Conservation (phyloP, 1,139 yeast genomes). For the Diutina pseudorugosa region DNA sequence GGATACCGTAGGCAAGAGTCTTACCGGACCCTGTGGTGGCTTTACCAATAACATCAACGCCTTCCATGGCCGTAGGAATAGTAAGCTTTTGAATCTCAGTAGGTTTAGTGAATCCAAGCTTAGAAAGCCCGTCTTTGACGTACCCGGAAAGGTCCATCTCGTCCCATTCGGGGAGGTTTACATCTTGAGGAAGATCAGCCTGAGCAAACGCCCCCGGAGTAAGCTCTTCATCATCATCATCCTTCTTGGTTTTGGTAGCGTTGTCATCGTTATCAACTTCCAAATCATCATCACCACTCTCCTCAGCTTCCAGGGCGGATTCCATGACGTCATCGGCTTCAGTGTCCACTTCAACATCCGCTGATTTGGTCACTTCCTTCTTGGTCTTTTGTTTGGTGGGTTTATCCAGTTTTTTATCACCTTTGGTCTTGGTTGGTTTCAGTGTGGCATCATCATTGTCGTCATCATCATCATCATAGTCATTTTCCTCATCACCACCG, state of each 20-base stretch:
- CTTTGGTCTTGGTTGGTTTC: neutral
- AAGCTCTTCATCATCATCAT: slow-evolving; percentile 10
- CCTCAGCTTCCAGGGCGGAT: neutral
- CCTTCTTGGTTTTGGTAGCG: slow-evolving; percentile 6
- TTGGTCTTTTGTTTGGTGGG: slow-evolving; percentile 7
- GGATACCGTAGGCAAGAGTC: slow-evolving; percentile 89
- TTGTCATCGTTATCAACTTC: neutral
- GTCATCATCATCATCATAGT: slow-evolving; percentile 8
- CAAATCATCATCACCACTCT: neutral
- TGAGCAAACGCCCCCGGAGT: neutral
- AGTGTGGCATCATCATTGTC: too few relatives aligned
- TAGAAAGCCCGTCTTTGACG: slow-evolving; percentile 35
- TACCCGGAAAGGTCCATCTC: neutral
- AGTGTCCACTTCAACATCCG: neutral
- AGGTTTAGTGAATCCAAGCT: slow-evolving; percentile 53
- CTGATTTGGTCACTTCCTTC: slow-evolving; percentile 9
- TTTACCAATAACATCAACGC: slow-evolving; percentile 81
- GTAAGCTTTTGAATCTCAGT: slow-evolving; percentile 72
- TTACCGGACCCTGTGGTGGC: slow-evolving; percentile 99
- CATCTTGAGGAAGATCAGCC: neutral
- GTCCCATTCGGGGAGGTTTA: neutral
- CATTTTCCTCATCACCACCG: slow-evolving; percentile 18
- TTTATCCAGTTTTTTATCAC: slow-evolving; percentile 6
- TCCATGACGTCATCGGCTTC: neutral
- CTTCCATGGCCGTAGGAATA: slow-evolving; percentile 65